Evolutionary conservation across 2,329 filamentous ascomycete genomes (phyloP).

Genomic region (Colletotrichum salicis): DNA sequence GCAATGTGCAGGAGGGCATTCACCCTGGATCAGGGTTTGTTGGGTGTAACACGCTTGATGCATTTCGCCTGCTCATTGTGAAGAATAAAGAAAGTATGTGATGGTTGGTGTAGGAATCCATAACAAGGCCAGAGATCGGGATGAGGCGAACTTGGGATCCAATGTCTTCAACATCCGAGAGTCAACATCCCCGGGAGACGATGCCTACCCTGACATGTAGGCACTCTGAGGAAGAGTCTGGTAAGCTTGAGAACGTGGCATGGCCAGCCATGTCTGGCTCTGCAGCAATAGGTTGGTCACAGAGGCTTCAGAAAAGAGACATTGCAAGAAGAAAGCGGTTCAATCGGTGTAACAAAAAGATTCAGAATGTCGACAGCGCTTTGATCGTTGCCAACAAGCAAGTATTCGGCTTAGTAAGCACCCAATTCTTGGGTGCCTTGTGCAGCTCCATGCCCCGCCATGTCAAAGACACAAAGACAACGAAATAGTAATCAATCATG

Average conservation of each 20-base stretch:
- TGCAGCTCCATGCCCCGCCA: not conserved
- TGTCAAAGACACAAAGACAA: not conserved
- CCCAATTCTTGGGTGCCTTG: fast-evolving
- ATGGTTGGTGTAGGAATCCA: not conserved
- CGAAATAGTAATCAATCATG: not conserved
- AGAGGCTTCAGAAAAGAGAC: not conserved
- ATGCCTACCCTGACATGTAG: not conserved
- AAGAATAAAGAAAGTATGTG: not conserved
- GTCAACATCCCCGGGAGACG: not conserved
- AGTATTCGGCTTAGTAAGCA: not conserved
- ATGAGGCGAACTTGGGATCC: not conserved
- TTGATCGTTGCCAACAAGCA: not conserved
- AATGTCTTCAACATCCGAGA: not conserved
- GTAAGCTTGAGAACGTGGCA: not conserved
- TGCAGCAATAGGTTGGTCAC: not conserved
- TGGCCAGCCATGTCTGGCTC: not conserved
- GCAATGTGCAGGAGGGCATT: not conserved
- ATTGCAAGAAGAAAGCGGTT: not conserved
- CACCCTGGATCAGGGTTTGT: not conserved
- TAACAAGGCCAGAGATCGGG: not conserved
- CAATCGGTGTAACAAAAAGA: not conserved
- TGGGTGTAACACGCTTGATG: not conserved
- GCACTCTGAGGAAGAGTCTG: not conserved
- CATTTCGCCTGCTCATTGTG: not conserved
- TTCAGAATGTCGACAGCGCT: not conserved